Evolutionary conservation across 441 rosid genomes (phyloP), one percentile per base, ranked within the genome.

Genomic region (Gossypium davidsonii): DNA sequence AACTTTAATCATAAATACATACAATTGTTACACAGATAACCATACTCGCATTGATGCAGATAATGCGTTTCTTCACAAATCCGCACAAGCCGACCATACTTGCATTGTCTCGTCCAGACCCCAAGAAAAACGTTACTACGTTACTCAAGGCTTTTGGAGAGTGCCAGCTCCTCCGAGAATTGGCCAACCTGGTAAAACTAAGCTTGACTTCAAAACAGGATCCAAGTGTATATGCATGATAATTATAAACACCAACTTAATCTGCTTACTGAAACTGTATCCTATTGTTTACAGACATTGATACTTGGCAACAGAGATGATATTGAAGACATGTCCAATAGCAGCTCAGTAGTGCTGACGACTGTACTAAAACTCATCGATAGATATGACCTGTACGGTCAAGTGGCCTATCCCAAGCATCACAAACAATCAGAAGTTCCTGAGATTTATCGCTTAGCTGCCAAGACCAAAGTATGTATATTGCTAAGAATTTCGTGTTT

Each of bases 141-240:
- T 78, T 94, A 84, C 87, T 94, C 74, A 90, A 86, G 87, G 98
- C 98, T 74, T 92, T 90, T 71, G 98, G 97, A 76, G 95, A 94
- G 80, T 88, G 93, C 68, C 89, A 87, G 79, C 87, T 81, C 56
- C 94, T 94, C 69, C 85, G 95, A 76, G 97, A 92, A 79, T 85
- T 94, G 74, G 97, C 98, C 76, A 94, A 92, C 86, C 76, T 94
- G 91, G 97, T 94, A 81, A 76, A 70, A 58, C 25, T 58, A 23
- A 28, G 14, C 23, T 52, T 75, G 57, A 73, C 39, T 21, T 58
- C 64, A 58, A 10, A 14, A 67, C 67, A 37, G 63, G 34, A 60
- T 76, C 21, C 34, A 14, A 52, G 34, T 44, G 56, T 18, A 53
- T 18, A 53, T 53, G 58, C 20, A 17, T 42, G 34, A 42, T 17